phyloP scores from a whole-genome alignment of 2,329 filamentous ascomycete genomes.

The Pseudogymnoascus sp. region DNA sequence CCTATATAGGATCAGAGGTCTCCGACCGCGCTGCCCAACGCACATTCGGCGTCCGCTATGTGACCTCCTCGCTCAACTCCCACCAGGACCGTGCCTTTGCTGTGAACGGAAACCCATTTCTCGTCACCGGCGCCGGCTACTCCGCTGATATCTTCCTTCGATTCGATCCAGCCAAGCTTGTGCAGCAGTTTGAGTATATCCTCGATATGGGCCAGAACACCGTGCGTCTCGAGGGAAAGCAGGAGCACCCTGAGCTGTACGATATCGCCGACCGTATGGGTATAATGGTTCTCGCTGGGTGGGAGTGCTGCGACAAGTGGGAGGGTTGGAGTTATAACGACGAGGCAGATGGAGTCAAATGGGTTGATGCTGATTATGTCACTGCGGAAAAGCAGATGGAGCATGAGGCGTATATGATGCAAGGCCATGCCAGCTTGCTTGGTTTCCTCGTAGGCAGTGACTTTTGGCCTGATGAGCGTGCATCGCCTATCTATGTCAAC shows the following conservation, averaged over 20 bases:
- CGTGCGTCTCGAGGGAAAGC: constrained; percentile 56
- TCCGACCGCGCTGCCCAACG: constrained; percentile 28
- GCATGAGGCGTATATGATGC: constrained; percentile 54
- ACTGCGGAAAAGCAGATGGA: constrained; percentile 48
- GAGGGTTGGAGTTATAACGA: constrained; percentile 56
- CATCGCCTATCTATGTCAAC: constrained; percentile 45
- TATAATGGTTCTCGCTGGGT: constrained; percentile 55
- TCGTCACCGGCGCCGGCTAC: constrained; percentile 55
- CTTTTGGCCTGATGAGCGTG: constrained; percentile 54
- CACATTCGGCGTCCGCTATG: constrained; percentile 47
- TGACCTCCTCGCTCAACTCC: constrained; percentile 43
- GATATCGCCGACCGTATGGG: constrained; percentile 51
- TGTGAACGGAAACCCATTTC: constrained; percentile 51
- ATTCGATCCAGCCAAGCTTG: constrained; percentile 43
- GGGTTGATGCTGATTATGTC: constrained; percentile 47
- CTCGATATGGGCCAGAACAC: constrained; percentile 58
- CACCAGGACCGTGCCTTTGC: constrained; percentile 49
- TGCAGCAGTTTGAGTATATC: constrained; percentile 43
- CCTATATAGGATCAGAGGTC: not conserved
- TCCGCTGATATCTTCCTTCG: constrained; percentile 55
- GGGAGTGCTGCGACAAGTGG: constrained; percentile 65
- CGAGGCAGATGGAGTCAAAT: constrained; percentile 40
- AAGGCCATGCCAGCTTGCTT: constrained; percentile 52
- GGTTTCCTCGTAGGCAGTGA: constrained; percentile 55
- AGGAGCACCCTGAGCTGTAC: constrained; percentile 56